Base-by-base conservation (phyloP, 306 rosid species). In the Cercis canadensis region DNA sequence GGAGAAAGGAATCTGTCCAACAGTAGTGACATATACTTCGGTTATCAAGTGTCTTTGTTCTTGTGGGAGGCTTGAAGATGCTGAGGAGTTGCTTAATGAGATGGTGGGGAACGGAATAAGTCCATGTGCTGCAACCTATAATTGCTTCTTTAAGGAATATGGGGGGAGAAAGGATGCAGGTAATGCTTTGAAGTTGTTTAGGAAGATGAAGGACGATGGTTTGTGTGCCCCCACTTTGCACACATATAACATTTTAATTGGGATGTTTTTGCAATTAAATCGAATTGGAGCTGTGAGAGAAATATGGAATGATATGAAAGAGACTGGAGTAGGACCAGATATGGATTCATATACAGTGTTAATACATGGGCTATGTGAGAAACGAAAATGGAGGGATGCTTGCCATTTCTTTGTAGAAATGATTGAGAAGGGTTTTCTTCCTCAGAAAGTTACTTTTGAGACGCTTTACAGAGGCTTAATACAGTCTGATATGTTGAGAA, bases 361-460 rank as follows among this genome's bases (percentile, higher is more conserved):
- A 77, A 78, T 93, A 63, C 90, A 90, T 61, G 94, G 94, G 64
- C 53, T 93, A 43, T 93, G 98, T 11, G 85, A 83, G 84, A 84
- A 73, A 61, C 72, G 75, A 18, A 83, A 79, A 11, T 93, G 98
- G 98, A 87, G 82, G 73, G 90, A 85, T 62, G 97, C 97, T 49
- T 93, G 98, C 68, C 82, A 84, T 9, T 85, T 57, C 74, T 93
- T 90, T 73, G 90, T 88, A 40, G 96, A 93, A 87, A 93, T 93
- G 98, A 90, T 93, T 68, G 94, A 93, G 78, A 90, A 78, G 47
- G 98, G 98, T 16, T 79, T 90, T 87, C 96, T 93, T 64, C 97
- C 97, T 73, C 97, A 81, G 75, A 90, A 82, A 72, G 75, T 87
- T 71, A 93, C 98, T 24, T 93, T 93, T 60, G 88, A 93, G 92